These are phyloP conservation scores for Diaporthe australafricana DNA, from an alignment of 2,329 filamentous ascomycete genomes.

Conservation along the genomic window DNA sequence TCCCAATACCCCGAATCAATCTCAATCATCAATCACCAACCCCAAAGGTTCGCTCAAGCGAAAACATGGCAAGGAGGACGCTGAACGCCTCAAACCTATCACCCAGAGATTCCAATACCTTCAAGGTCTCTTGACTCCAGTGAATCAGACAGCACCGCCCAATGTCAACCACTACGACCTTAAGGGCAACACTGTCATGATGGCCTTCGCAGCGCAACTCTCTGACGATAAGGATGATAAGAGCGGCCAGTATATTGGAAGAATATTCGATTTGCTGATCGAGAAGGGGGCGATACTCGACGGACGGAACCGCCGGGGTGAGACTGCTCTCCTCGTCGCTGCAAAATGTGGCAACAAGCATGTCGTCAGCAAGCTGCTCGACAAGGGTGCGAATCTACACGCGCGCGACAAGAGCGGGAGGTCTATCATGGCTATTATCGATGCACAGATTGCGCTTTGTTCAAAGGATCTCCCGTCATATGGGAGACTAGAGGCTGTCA, in stretches of 20 bases:
- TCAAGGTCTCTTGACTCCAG: constrained; percentile 45
- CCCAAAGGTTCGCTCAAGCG: constrained; percentile 46
- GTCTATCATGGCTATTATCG: constrained; percentile 59
- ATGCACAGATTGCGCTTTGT: constrained; percentile 49
- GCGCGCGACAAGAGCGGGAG: constrained; percentile 57
- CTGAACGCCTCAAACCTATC: constrained; percentile 41
- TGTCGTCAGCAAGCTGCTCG: constrained; percentile 59
- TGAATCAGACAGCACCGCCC: background rate
- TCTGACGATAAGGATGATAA: constrained; percentile 64
- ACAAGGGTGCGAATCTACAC: constrained; percentile 60
- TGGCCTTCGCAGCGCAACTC: constrained; percentile 64
- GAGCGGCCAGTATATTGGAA: constrained; percentile 54
- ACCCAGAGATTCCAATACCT: constrained; percentile 42
- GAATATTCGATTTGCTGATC: constrained; percentile 58
- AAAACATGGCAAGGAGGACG: constrained; percentile 49
- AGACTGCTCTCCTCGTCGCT: constrained; percentile 67
- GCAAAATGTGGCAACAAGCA: constrained; percentile 65
- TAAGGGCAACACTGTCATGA: constrained; percentile 65
- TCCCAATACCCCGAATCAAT: constrained; percentile 42
- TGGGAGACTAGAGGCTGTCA: constrained; percentile 33
- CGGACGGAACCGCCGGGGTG: constrained; percentile 63
- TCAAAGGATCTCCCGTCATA: constrained; percentile 23
- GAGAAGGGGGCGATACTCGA: constrained; percentile 57
- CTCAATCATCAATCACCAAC: constrained; percentile 36
- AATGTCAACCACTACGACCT: constrained; percentile 65